Evolutionary conservation across 805 yeast genomes (phyloP).

Genomic region (Hanseniaspora vineae): DNA sequence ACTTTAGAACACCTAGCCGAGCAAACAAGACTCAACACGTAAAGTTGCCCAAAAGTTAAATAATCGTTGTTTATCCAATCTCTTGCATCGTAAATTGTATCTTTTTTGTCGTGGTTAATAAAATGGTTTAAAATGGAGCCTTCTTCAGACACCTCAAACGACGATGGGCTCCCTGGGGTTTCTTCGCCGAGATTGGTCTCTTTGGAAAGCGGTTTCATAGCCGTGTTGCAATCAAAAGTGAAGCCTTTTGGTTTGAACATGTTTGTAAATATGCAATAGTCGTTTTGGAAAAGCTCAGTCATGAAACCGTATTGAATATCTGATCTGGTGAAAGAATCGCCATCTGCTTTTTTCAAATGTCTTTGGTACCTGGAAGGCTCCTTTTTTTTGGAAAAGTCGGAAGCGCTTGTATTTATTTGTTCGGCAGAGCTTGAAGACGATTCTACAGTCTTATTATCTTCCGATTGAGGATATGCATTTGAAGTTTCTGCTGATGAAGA

Average conservation of each 20-base stretch:
- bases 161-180: neutral
- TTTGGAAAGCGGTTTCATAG: neutral
- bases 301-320: slow-evolving; percentile 82
- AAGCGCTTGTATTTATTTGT: too few relatives aligned
- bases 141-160: neutral
- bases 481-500: neutral
- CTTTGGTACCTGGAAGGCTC: slow-evolving; percentile 16
- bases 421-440: too few relatives aligned
- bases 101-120: neutral
- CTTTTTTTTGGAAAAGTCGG: neutral
- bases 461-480: too few relatives aligned
- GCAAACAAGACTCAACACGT: slow-evolving; percentile 68
- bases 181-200: slow-evolving; percentile 11
- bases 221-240: neutral
- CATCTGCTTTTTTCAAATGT: slow-evolving; percentile 78
- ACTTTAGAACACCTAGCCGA: slow-evolving; percentile 75
- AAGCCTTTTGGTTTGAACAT: slow-evolving; percentile 19
- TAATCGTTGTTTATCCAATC: slow-evolving; percentile 28
- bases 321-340: slow-evolving; percentile 79
- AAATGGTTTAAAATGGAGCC: neutral
- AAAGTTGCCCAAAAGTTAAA: slow-evolving; percentile 72
- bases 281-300: slow-evolving; percentile 48
- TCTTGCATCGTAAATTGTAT: slow-evolving; percentile 23
- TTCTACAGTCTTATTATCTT: too few relatives aligned
- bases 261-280: slow-evolving; percentile 54